Evolutionary conservation across 208 protist genomes (phyloP), one percentile per base, ranked within the genome.

Genomic region (Blastocrithidia nonstop): DNA sequence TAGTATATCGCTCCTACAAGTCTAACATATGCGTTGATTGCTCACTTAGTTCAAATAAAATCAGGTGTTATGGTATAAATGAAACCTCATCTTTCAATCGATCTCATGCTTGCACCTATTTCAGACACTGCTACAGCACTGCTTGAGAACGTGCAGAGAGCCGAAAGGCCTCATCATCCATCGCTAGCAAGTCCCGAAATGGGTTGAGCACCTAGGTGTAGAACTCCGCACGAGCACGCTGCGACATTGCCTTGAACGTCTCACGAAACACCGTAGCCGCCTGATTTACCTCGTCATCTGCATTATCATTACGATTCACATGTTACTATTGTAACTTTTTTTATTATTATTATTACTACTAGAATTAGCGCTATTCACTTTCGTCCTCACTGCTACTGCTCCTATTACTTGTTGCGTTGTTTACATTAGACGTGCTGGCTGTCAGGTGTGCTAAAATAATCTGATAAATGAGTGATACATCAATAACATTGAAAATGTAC

Each of bases 1-100:
- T 61, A 8, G 94, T 57, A 39, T 96, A 79, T 24, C 75, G 59
- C 6, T 96, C 87, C 13, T 96, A 80, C 5, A 98, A 58, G 22
- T 83, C 79, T 19, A 99, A 6, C 6, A 95, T 67, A 50, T 99
- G 97, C 13, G 50, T 95, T 38, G 97, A 95, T 57, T 98, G 96
- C 44, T 94, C 92, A 8, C 79, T 69, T 21, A 82, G 66, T 13
- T 98, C 95, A 9, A 98, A 95, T 4, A 98, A 50, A 11, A 97
- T 61, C 2, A 96, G 76, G 7, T 82, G 56, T 1, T 63, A 49
- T 0, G 81, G 66, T 4, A 98, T 80, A 0, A 89, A 59, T 50
- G 65, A 57, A 23, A 74, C 61, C 1, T 66, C 61, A 36, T 96
- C 85, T 44, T 82, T 78, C 2, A 57, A 56, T 42, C 87, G 91